A percentile compares a stretch with the other conserved stretches of the same genome.
Evolutionary conservation across 2,329 filamentous ascomycete genomes (phyloP).

Genomic region (Cladophialophora psammophila): DNA sequence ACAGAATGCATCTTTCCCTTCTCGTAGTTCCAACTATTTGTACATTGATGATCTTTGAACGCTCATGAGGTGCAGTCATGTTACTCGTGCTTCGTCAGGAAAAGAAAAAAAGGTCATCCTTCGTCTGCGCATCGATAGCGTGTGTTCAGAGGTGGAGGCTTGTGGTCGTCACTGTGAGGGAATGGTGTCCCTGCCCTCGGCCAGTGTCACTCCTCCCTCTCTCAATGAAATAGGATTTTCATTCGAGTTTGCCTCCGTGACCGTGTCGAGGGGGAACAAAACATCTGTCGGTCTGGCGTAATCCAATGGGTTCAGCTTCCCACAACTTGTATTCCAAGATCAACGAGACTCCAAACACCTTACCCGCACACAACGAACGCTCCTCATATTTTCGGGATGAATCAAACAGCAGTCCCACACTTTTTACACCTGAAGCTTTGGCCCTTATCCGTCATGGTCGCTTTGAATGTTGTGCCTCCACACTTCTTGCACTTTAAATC

Average conservation of each 20-base stretch:
- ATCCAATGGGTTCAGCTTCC: background rate
- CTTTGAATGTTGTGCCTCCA: constrained; percentile 37
- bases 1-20: background rate
- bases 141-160: background rate
- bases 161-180: background rate
- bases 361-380: background rate
- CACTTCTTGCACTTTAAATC: constrained; percentile 39
- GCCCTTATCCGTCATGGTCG: constrained; percentile 31
- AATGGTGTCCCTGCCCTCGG: background rate
- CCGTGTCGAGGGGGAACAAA: background rate
- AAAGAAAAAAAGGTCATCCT: background rate
- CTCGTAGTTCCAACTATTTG: constrained; percentile 6
- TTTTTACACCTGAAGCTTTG: constrained; percentile 38
- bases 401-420: constrained; percentile 36
- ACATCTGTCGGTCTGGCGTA: background rate
- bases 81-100: constrained; percentile 3
- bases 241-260: background rate
- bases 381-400: background rate
- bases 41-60: constrained; percentile 10
- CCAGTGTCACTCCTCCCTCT: background rate
- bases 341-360: background rate
- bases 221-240: too few relatives aligned
- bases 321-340: background rate
- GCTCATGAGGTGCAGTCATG: background rate
- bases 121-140: background rate